These are phyloP conservation scores for Tolypocladium pustulatum DNA, from an alignment of 2,329 filamentous ascomycete genomes.

Conservation along the genomic window DNA sequence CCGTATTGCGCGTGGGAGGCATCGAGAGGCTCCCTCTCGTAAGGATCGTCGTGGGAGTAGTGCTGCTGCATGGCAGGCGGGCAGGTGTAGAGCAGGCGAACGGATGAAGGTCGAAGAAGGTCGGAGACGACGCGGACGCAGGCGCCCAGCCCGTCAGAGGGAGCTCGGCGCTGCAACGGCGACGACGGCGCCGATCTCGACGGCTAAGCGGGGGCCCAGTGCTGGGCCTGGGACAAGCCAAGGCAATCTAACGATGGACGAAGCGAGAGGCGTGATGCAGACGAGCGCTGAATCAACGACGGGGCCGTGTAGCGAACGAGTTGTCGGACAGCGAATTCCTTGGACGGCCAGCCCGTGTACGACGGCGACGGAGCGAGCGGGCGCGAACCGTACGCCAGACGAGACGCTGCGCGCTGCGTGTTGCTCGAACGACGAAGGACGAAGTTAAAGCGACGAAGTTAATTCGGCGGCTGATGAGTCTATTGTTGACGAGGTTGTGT, in stretches of 20 bases:
- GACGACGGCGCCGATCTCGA: neutral
- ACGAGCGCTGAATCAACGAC: neutral
- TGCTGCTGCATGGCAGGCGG: constrained; percentile 20
- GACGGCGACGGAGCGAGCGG: neutral
- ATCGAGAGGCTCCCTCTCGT: constrained; percentile 26
- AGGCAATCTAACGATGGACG: neutral
- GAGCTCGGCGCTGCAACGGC: neutral
- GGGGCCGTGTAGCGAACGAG: neutral
- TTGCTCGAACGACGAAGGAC: neutral
- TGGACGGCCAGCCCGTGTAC: neutral
- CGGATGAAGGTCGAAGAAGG: neutral
- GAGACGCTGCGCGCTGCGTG: neutral
- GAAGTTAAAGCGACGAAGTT: neutral
- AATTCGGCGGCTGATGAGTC: neutral
- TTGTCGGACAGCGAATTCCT: neutral
- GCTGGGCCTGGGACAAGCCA: neutral
- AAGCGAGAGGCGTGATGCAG: neutral
- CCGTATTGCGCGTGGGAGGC: constrained; percentile 8
- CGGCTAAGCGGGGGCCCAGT: neutral
- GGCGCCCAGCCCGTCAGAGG: neutral
- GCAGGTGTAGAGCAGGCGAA: neutral
- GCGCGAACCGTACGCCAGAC: neutral
- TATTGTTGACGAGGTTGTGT: neutral
- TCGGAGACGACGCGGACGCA: neutral
- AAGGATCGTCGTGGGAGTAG: constrained; percentile 18